phyloP scores from a whole-genome alignment of 495 filamentous ascomycete species.

The Saxispiralis lemnorum region DNA sequence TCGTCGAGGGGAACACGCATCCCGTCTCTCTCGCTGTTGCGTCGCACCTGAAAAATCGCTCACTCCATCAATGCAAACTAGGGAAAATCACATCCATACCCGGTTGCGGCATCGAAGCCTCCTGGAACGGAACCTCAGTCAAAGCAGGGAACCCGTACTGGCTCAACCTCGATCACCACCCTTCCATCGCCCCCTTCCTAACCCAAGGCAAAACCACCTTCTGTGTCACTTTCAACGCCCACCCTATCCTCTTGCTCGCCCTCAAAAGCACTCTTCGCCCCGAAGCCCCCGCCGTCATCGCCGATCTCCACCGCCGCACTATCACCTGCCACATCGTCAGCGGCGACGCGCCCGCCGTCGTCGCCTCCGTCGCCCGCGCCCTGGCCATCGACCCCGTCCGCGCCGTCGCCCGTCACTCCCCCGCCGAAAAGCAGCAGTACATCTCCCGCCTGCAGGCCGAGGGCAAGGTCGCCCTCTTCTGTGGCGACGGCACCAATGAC shows the following conservation, averaged over 20 bases:
- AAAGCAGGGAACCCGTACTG: slow-evolving; percentile 49
- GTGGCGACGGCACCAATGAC: slow-evolving; percentile 71
- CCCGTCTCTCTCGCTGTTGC: slow-evolving; percentile 50
- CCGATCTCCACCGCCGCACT: slow-evolving; percentile 33
- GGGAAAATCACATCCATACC: slow-evolving; percentile 31
- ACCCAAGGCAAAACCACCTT: slow-evolving; percentile 38
- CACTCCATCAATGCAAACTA: neutral
- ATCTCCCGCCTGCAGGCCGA: slow-evolving; percentile 27
- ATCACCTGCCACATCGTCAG: slow-evolving; percentile 48
- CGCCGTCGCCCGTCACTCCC: slow-evolving; percentile 35
- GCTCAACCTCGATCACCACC: slow-evolving; percentile 28
- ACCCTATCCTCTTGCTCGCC: slow-evolving; percentile 38
- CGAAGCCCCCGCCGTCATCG: slow-evolving; percentile 35
- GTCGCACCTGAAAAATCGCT: slow-evolving; percentile 24
- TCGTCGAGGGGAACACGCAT: slow-evolving; percentile 40
- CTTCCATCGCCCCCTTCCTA: slow-evolving; percentile 29
- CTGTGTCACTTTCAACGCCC: slow-evolving; percentile 38
- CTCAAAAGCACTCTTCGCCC: slow-evolving; percentile 41
- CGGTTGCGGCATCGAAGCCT: slow-evolving; percentile 33
- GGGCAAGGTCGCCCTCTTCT: slow-evolving; percentile 35
- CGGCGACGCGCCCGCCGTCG: slow-evolving; percentile 48
- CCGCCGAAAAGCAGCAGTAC: slow-evolving; percentile 46
- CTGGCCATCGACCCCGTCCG: slow-evolving; percentile 35
- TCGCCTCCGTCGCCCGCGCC: slow-evolving; percentile 33
- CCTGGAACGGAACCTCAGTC: slow-evolving; percentile 22